phyloP scores from a whole-genome alignment of 179 eudicot species.

The Spergularia azorica region DNA sequence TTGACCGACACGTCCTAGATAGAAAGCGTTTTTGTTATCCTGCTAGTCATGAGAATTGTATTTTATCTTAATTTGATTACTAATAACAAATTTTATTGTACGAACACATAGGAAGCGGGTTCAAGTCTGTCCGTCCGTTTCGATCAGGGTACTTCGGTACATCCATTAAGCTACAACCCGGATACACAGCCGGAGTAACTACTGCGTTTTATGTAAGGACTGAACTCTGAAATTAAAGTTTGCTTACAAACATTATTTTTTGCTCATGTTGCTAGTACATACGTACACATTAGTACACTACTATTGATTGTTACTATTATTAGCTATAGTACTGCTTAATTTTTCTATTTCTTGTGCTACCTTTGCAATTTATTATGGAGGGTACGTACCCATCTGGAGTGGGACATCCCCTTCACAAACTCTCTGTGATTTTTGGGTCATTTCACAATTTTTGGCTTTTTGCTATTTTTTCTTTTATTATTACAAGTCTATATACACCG shows the following conservation, averaged over 20 bases:
- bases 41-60: no score
- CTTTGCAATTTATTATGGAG: conserved; percentile 3
- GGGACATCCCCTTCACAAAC: neutral
- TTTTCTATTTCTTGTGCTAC: neutral
- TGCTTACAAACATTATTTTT: neutral
- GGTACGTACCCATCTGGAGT: conserved; percentile 16
- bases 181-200: conserved; percentile 93
- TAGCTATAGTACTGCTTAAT: neutral
- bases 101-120: conserved; percentile 70
- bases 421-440: neutral
- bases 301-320: neutral
- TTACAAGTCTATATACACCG: neutral
- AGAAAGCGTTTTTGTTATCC: no score
- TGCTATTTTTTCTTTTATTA: neutral
- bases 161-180: conserved; percentile 72
- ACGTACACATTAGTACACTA: neutral
- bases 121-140: conserved; percentile 57
- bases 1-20: no score
- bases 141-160: conserved; percentile 79
- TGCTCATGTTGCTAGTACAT: neutral
- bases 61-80: neutral
- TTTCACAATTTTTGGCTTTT: conserved; percentile 26
- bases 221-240: neutral
- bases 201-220: conserved; percentile 73
- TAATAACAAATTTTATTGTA: neutral